Evolutionary conservation across 192 early-diverging fungal species (phyloP), one percentile per base, ranked within the genome.

Genomic region (Coemansia sp.): DNA sequence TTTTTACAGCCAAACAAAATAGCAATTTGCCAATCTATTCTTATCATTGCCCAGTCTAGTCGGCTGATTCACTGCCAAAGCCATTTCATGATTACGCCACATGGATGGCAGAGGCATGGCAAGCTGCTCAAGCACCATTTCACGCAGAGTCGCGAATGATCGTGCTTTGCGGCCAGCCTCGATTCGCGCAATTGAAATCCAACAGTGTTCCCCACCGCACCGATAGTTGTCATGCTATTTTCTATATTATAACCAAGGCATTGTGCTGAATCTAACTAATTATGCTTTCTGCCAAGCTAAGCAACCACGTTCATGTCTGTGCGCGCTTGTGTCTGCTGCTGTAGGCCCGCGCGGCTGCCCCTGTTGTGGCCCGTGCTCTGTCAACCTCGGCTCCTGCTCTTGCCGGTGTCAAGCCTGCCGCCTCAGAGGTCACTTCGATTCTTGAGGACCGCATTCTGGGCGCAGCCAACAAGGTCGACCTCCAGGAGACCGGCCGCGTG

Each of bases 401-500:
- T 50, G 80, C 80, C 18, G 70, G 65, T 36, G 76, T 71, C 63
- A 81, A 81, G 77, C 76, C 80, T 52, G 85, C 82, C 51, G 88
- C 95, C 64, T 88, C 93, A 37, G 96, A 98, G 83, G 91, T 98
- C 29, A 92, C 94, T 65, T 93, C 89, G 56, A 97, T 98, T 77
- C 87, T 98, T 39, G 96, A 98, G 83, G 85, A 95, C 80, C 87
- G 96, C 64, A 98, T 98, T 75, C 83, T 90, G 47, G 94, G 96
- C 53, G 81, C 88, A 51, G 79, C 80, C 81, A 72, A 82, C 58
- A 81, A 85, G 60, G 85, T 87, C 67, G 92, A 98, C 69, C 85
- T 98, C 58, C 88, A 94, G 75, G 94, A 98, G 82, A 98, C 95
- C 40, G 97, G 95, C 53, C 91, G 95, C 72, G 96, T 99, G 51